Base-by-base conservation (phyloP, 345 rosid species). In the Carallia brachiata region DNA sequence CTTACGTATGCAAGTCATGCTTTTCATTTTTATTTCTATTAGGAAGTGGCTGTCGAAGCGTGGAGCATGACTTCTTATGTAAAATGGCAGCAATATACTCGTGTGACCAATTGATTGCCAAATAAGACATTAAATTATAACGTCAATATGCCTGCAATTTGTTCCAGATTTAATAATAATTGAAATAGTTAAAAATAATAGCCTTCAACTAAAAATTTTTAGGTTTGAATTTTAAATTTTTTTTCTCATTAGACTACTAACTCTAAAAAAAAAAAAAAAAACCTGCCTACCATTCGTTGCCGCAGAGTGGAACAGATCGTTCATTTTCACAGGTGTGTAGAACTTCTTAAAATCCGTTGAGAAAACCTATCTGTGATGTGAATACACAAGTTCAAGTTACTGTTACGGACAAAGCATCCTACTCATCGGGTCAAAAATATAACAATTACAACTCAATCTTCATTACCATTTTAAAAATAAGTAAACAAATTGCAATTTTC, bases 61-160 rank as follows among this genome's bases (percentile, higher is more conserved):
- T 59, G 39, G 54, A 59, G 52, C 28, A 23, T 54, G 27, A 58
- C 61, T 67, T 39, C 54, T 50, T 31, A 31, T 65, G 78, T 64
- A 73, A 78, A 73, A 66, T 47, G 78, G 71, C 69, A 66, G 71
- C 74, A 61, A 65, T 61, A 62, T 39, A 70, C 62, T 54, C 12
- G 4, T 66, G 44, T 10, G 13, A 16, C 4, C 12, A 19, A 30
- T 58, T 19, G 27, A 67, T 13, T 16, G 30, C 36, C 55, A 67
- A 36, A 55, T 27, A 36, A 36, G 36, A 34, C 52, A 27, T 1
- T 10, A n/a, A 34, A 19, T 1, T 4, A 19, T 18, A 19, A 54
- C 7, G 13, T 54, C 59, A 54, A 19, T 19, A 40, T 19, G 57
- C 8, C 3, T 4, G 4, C 28, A 2, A n/a, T 54, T 23, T 23